Conservation (phyloP, 148 eudicot genomes). For the Selenicereus undatus region DNA sequence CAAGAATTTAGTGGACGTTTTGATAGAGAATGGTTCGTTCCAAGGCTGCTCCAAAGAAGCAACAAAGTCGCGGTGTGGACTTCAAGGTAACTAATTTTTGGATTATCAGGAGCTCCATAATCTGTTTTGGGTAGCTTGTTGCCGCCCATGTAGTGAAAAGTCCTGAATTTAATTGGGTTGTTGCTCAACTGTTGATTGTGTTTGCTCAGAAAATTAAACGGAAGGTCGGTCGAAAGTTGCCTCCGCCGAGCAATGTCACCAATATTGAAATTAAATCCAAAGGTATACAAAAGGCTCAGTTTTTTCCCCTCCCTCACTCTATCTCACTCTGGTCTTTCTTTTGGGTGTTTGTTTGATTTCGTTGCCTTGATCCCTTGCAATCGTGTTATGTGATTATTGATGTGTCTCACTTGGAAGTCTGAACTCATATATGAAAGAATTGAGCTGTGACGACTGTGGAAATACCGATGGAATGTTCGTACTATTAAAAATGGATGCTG, state of each 20-base stretch:
- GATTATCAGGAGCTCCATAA: no score
- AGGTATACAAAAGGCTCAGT: conserved; percentile 33
- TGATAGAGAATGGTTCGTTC: conserved; percentile 43
- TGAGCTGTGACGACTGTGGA: not conserved
- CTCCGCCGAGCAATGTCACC: conserved; percentile 81
- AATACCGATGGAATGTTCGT: not conserved
- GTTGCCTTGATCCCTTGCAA: not conserved
- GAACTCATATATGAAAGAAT: not conserved
- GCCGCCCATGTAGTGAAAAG: conserved; percentile 6
- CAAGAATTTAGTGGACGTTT: not conserved
- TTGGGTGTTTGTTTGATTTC: not conserved
- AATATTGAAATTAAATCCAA: conserved; percentile 80
- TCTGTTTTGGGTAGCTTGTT: not conserved
- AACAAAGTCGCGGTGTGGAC: conserved; percentile 52
- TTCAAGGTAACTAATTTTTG: conserved; percentile 47
- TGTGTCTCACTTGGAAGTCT: not conserved
- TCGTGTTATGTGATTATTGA: not conserved
- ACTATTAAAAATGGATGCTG: not conserved
- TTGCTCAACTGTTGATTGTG: conserved; percentile 1
- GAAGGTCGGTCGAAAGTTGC: conserved; percentile 83
- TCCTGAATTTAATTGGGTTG: conserved; percentile 12
- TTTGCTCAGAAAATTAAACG: conserved; percentile 69
- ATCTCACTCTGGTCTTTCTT: not conserved
- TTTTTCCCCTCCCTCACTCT: not conserved
- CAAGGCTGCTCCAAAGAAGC: conserved; percentile 52